phyloP scores from a whole-genome alignment of 306 rosid species.

The Cercis canadensis region DNA sequence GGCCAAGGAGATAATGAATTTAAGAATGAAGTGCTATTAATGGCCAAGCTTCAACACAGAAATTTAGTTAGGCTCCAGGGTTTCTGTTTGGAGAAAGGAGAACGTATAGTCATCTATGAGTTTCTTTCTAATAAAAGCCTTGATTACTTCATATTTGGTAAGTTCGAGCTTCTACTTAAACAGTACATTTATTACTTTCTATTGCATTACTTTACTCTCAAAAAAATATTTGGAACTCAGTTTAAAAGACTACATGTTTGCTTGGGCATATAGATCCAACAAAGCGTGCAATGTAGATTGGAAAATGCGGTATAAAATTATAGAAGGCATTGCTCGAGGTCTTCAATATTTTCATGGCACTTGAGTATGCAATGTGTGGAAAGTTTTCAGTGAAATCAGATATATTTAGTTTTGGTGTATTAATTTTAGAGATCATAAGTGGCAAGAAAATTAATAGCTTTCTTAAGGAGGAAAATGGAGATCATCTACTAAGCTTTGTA shows the following conservation, averaged over 20 bases:
- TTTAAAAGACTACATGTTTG: background rate
- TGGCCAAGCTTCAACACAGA: no score
- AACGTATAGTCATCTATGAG: no score
- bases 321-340: constrained; percentile 24
- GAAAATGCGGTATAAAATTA: constrained; percentile 25
- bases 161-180: background rate
- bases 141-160: constrained; percentile 47
- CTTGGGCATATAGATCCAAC: constrained; percentile 21
- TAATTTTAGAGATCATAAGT: constrained; percentile 42
- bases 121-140: constrained; percentile 30
- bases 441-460: constrained; percentile 34
- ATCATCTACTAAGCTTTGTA: constrained; percentile 37
- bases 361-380: constrained; percentile 41
- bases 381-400: constrained; percentile 39
- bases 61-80: no score
- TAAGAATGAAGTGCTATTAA: constrained; percentile 37
- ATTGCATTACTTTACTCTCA: no score
- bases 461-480: constrained; percentile 1
- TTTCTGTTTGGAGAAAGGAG: no score
- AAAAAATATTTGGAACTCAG: background rate
- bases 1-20: no score
- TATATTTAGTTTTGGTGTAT: constrained; percentile 44
- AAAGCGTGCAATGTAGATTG: constrained; percentile 17
- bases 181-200: no score
- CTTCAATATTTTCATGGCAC: constrained; percentile 47